A percentile compares a stretch with the other conserved stretches of the same genome.
phyloP scores from a whole-genome alignment of 2,329 filamentous ascomycete species.

The Ophiostoma sp. region DNA sequence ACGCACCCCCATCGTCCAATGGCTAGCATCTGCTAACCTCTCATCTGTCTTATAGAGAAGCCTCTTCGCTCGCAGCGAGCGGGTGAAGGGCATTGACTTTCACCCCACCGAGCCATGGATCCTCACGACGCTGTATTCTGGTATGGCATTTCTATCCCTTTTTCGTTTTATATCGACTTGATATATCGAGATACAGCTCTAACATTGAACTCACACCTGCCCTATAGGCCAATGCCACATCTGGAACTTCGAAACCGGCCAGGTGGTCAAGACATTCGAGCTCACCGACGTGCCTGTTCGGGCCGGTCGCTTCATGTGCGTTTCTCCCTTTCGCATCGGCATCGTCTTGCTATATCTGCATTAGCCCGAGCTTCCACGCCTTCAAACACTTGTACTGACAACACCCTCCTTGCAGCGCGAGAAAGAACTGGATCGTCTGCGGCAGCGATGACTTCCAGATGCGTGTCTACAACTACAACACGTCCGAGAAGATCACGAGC shows the following conservation, averaged over 20 bases:
- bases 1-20: neutral
- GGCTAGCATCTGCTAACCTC: neutral
- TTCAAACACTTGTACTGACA: neutral
- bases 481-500: slow-evolving; percentile 94
- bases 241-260: slow-evolving; percentile 96
- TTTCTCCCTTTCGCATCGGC: neutral
- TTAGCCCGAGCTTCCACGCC: neutral
- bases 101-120: slow-evolving; percentile 33
- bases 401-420: slow-evolving; percentile 48
- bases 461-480: slow-evolving; percentile 78
- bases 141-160: slow-evolving; percentile 50
- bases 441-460: slow-evolving; percentile 85
- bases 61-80: slow-evolving; percentile 32
- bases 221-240: slow-evolving; percentile 89
- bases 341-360: neutral
- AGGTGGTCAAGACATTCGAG: slow-evolving; percentile 98
- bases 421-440: slow-evolving; percentile 99
- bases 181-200: neutral
- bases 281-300: slow-evolving; percentile 97
- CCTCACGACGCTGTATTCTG: slow-evolving; percentile 91
- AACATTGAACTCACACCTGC: neutral
- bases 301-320: slow-evolving; percentile 81
- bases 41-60: slow-evolving; percentile 25
- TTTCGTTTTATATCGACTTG: neutral
- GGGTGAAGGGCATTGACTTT: slow-evolving; percentile 33